Base-by-base conservation (phyloP, 371 early-diverging fungal species). In the Phascolomyces articulosus region DNA sequence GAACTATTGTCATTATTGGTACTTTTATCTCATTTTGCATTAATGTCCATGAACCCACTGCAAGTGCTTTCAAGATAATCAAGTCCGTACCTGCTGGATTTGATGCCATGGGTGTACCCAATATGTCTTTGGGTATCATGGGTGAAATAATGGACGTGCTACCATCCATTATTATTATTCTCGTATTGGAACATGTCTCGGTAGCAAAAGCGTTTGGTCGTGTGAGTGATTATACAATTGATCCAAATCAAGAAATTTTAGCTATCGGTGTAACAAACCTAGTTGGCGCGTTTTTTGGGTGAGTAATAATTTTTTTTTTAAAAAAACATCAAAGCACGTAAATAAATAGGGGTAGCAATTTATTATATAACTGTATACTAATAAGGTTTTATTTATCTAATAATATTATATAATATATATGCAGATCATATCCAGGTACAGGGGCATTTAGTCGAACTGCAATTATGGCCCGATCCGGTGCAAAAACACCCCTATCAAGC, bases 381-480 rank as follows among this genome's bases (percentile, higher is more conserved):
- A 34, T 34, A 34, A 34, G n/a, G n/a, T n/a, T n/a, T n/a, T n/a
- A 34, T 34, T 34, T 34, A 31, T 6, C 3, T 31, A 3, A 31
- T 31, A 31, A 6, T 9, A 31, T 31, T 31, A 31, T 31, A 24
- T 53, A 21, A 15, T 38, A 18, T 20, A 27, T n/a, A 34, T 51
- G 23, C 49, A 90, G 92, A 16, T 91, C 88, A 0, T 94, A 88
- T 74, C 92, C 96, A 15, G 89, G 90, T 9, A 93, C 95, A 31
- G 96, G 96, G 20, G 92, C 95, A 3, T 95, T 97, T 68, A 92
- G 93, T 18, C 89, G 97, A 60, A 90, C 93, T 0, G 93, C 95
- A 21, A 86, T 96, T 66, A 94, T 93, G 82, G 75, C 87, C 47
- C 77, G 87, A 56, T 87, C 91, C 15, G 95, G 95, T 6, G 92